These are phyloP conservation scores for Globisporangium lucens DNA, from an alignment of 352 stramenopile species.

Conservation along the genomic window DNA sequence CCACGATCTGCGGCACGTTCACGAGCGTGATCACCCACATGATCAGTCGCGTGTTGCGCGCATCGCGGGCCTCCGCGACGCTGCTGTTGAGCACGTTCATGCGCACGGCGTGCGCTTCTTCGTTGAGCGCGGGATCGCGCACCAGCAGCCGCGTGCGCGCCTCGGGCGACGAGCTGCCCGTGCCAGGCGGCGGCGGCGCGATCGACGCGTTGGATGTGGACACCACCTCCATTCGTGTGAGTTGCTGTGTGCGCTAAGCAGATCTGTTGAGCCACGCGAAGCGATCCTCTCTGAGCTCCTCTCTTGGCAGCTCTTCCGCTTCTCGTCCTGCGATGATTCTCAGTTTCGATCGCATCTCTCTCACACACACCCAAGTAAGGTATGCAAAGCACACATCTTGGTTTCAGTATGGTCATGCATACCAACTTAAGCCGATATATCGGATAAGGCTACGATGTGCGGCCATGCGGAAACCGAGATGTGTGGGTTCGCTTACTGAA, in stretches of 20 bases:
- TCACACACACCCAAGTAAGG: neutral
- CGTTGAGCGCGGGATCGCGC: slow-evolving; percentile 25
- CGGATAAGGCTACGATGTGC: neutral
- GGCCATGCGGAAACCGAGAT: neutral
- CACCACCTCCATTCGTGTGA: neutral
- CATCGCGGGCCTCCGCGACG: slow-evolving; percentile 75
- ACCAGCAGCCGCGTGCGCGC: slow-evolving; percentile 33
- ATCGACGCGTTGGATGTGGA: neutral
- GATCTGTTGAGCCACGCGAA: neutral
- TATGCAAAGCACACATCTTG: neutral
- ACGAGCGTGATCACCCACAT: slow-evolving; percentile 77
- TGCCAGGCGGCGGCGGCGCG: neutral
- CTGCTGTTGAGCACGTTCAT: slow-evolving; percentile 85
- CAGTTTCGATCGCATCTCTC: slow-evolving; percentile 6
- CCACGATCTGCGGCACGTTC: slow-evolving; percentile 74
- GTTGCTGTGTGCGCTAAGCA: neutral
- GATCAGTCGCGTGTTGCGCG: slow-evolving; percentile 75
- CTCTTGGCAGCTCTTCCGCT: slow-evolving; percentile 2
- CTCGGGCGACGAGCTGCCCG: slow-evolving; percentile 15
- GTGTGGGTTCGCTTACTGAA: neutral
- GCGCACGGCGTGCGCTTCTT: slow-evolving; percentile 76
- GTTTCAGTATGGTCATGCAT: neutral
- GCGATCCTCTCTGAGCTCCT: slow-evolving; percentile 2
- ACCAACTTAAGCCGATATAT: neutral
- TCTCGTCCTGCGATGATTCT: neutral